Conservation (phyloP, 2,329 filamentous ascomycete species). For the Botrytis squamosa region DNA sequence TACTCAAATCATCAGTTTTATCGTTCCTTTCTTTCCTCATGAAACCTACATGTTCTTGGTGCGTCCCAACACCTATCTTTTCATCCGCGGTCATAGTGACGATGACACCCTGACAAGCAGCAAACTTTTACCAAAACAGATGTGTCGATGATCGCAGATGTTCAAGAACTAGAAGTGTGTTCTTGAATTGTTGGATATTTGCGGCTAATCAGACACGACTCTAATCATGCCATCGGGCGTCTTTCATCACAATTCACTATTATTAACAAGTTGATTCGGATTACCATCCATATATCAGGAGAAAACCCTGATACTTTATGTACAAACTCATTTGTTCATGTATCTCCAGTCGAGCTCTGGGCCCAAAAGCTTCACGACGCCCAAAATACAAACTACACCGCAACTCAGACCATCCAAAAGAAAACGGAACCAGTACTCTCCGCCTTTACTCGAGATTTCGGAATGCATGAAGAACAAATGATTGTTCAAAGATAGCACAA, state of each 20-base stretch:
- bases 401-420: neutral
- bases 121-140: neutral
- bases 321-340: neutral
- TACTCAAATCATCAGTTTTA: neutral
- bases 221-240: neutral
- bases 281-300: neutral
- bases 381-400: neutral
- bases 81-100: neutral
- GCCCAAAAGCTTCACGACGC: neutral
- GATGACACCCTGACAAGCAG: neutral
- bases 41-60: neutral
- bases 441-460: neutral
- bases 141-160: neutral
- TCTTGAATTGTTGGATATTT: neutral
- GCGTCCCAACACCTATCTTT: neutral
- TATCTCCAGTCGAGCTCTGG: neutral
- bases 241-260: neutral
- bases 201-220: neutral
- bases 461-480: neutral
- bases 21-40: neutral
- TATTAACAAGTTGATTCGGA: neutral
- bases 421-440: neutral
- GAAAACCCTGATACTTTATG: neutral
- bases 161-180: neutral
- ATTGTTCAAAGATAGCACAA: neutral